Evolutionary conservation across 2,329 filamentous ascomycete genomes (phyloP).

Genomic region (Fusarium penzigii): DNA sequence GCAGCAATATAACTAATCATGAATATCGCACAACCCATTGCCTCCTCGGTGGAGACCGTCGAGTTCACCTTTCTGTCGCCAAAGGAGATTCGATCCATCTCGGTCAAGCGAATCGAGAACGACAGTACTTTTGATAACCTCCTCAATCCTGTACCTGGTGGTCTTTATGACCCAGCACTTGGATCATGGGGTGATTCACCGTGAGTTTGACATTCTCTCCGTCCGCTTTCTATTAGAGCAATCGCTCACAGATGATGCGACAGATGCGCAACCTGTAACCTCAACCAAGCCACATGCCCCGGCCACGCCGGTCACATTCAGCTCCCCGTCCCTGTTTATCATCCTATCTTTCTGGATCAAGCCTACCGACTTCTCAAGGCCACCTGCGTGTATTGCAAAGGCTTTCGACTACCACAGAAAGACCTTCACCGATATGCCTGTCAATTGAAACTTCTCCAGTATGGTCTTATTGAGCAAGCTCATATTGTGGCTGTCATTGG

Average conservation of each 20-base stretch:
- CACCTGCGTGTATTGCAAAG: conserved; percentile 88
- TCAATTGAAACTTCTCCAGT: conserved; percentile 82
- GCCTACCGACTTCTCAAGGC: conserved; percentile 80
- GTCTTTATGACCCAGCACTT: conserved; percentile 88
- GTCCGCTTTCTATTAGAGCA: neutral
- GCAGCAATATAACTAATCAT: conserved; percentile 41
- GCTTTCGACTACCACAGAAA: conserved; percentile 75
- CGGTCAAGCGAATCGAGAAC: conserved; percentile 92
- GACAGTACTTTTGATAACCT: conserved; percentile 92
- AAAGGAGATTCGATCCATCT: conserved; percentile 83
- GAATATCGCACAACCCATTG: conserved; percentile 79
- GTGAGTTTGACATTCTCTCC: conserved; percentile 47
- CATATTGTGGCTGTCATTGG: conserved; percentile 56
- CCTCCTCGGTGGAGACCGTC: conserved; percentile 81
- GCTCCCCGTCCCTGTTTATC: conserved; percentile 88
- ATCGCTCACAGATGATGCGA: conserved; percentile 8
- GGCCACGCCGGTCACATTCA: conserved; percentile 96
- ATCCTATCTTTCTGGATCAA: conserved; percentile 96
- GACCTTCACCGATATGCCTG: conserved; percentile 79
- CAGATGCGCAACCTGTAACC: conserved; percentile 90
- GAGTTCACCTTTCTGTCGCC: conserved; percentile 85
- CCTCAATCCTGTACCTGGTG: conserved; percentile 84
- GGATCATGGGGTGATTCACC: conserved; percentile 85
- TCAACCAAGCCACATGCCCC: conserved; percentile 78
- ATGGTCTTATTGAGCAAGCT: conserved; percentile 75